Conservation (phyloP, 2,329 filamentous ascomycete species). For the Pezicula carpinea region DNA sequence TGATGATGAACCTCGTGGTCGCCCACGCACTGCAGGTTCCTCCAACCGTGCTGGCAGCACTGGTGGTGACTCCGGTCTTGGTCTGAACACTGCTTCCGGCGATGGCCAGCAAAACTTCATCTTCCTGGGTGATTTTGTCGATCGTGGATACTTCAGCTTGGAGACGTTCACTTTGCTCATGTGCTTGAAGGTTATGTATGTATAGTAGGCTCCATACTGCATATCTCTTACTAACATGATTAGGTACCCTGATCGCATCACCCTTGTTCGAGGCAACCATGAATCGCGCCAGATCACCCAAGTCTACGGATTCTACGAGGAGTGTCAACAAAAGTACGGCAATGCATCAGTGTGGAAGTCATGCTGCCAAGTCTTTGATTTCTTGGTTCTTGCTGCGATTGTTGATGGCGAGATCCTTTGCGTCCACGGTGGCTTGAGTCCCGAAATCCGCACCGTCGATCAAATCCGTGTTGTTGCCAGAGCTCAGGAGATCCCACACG, state of each 20-base stretch:
- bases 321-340: conserved; percentile 72
- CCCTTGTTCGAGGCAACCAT: conserved; percentile 69
- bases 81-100: conserved; percentile 35
- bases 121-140: conserved; percentile 70
- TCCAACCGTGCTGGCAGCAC: conserved; percentile 38
- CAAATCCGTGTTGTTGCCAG: conserved; percentile 71
- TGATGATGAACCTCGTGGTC: conserved; percentile 44
- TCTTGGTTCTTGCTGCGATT: conserved; percentile 67
- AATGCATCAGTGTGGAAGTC: conserved; percentile 77
- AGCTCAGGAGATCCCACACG: conserved; percentile 72
- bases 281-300: conserved; percentile 75
- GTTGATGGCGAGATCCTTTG: conserved; percentile 72
- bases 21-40: conserved; percentile 35
- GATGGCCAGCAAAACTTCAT: conserved; percentile 65
- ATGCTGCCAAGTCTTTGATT: conserved; percentile 75
- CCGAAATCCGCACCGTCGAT: conserved; percentile 69
- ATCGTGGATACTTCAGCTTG: conserved; percentile 69
- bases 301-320: conserved; percentile 75
- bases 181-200: conserved; percentile 67
- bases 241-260: conserved; percentile 68
- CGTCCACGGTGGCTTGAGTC: conserved; percentile 67
- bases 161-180: conserved; percentile 70
- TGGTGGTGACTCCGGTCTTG: conserved; percentile 31
- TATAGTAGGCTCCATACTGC: conserved; percentile 5
- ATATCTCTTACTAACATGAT: conserved; percentile 9